Conservation (phyloP, 805 yeast genomes). For the Spathaspora passalidarum region DNA sequence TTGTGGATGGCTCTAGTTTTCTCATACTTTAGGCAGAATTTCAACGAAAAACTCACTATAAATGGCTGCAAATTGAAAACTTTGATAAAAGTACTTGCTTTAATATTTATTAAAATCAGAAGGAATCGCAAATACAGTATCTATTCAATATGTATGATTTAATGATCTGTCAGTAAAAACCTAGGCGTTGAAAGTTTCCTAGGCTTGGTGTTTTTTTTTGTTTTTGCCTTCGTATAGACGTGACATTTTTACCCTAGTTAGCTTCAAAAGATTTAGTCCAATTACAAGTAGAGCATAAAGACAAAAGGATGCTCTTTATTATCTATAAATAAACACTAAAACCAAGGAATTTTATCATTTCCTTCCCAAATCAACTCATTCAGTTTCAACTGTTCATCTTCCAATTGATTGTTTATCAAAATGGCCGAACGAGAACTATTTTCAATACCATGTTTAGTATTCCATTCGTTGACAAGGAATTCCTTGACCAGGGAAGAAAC, state of each 20-base stretch:
- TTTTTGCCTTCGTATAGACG: too few relatives aligned
- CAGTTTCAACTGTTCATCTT: conserved; percentile 20
- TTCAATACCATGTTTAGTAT: conserved; percentile 20
- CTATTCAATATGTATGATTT: too few relatives aligned
- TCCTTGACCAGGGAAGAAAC: conserved; percentile 13
- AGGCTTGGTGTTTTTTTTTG: too few relatives aligned
- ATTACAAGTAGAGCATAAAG: too few relatives aligned
- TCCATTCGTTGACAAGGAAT: conserved; percentile 14
- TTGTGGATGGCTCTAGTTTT: background rate
- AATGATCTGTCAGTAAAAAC: too few relatives aligned
- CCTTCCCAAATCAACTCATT: conserved; percentile 39
- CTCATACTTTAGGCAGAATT: background rate
- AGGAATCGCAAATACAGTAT: too few relatives aligned
- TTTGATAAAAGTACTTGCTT: too few relatives aligned
- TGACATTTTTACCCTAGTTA: too few relatives aligned
- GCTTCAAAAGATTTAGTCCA: too few relatives aligned
- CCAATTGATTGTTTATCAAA: conserved; percentile 21
- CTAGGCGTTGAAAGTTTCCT: too few relatives aligned
- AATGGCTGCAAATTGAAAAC: background rate
- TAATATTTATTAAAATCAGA: too few relatives aligned
- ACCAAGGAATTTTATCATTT: conserved; percentile 43
- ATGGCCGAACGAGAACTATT: conserved; percentile 37
- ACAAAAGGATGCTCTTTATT: background rate
- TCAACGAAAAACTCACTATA: background rate
- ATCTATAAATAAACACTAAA: conserved; percentile 18